Conservation (phyloP, 768 basidiomycete species). For the Cyclocybe aegerita region DNA sequence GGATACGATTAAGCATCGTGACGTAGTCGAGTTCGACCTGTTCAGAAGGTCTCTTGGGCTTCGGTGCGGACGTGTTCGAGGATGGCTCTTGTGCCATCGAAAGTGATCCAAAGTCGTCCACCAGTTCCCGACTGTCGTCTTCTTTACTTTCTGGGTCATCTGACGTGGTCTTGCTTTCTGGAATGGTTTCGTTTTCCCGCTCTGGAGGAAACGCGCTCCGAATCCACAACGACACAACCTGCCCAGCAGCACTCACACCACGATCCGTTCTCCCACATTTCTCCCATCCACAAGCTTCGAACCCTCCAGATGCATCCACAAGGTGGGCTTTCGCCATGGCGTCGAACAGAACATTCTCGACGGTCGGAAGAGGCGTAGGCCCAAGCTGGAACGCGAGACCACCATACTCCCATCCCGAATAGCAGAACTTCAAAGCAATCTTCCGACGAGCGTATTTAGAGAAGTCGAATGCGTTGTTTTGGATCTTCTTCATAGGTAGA, state of each 20-base stretch:
- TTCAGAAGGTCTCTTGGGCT: constrained; percentile 16
- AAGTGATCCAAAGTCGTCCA: constrained; percentile 40
- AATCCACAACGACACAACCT: constrained; percentile 91
- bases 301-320: constrained; percentile 69
- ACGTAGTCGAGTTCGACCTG: constrained; percentile 71
- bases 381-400: constrained; percentile 83
- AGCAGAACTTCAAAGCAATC: constrained; percentile 92
- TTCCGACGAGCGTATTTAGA: constrained; percentile 73
- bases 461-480: constrained; percentile 54
- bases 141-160: constrained; percentile 1
- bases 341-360: constrained; percentile 83
- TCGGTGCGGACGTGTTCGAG: constrained; percentile 13
- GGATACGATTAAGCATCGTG: constrained; percentile 77
- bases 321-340: constrained; percentile 78
- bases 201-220: constrained; percentile 58
- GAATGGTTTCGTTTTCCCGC: constrained; percentile 13
- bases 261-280: constrained; percentile 93
- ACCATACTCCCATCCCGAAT: constrained; percentile 89
- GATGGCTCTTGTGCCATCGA: constrained; percentile 21
- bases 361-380: constrained; percentile 79
- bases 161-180: constrained; percentile 3
- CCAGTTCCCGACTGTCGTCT: constrained; percentile 21
- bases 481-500: constrained; percentile 4
- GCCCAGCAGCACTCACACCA: constrained; percentile 92
- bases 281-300: constrained; percentile 89